Conservation (phyloP, 371 early-diverging fungal species). For the Mucor saturninus region DNA sequence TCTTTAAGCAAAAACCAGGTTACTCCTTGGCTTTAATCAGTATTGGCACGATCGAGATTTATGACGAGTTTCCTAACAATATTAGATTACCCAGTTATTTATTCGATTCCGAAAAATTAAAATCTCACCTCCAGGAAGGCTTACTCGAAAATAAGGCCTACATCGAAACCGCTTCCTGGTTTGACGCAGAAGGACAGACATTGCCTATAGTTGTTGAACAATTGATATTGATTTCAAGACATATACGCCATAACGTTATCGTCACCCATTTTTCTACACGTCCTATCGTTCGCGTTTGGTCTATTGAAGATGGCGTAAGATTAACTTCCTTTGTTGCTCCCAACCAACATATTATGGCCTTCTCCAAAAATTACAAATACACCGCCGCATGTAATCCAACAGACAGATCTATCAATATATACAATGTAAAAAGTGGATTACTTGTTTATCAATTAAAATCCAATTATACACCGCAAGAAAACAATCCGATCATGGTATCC, state of each 20-base stretch:
- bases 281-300: slow-evolving; percentile 11
- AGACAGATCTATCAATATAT: not conserved
- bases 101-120: no score
- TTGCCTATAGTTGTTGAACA: no score
- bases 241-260: slow-evolving; percentile 12
- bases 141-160: no score
- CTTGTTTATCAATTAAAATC: not conserved
- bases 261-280: not conserved
- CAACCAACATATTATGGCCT: slow-evolving; percentile 4
- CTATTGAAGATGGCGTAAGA: slow-evolving; percentile 10
- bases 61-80: no score
- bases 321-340: slow-evolving; percentile 1
- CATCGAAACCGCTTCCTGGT: no score
- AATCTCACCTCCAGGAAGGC: no score
- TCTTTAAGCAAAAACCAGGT: no score
- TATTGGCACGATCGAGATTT: no score
- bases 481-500: not conserved
- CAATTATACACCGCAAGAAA: not conserved
- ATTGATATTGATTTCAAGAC: not conserved
- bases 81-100: no score
- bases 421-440: slow-evolving; percentile 10
- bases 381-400: not conserved
- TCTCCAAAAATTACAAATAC: slow-evolving; percentile 11
- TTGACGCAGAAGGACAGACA: no score
- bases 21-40: no score